These are phyloP conservation scores for Venturia pyrina DNA, from an alignment of 2,329 filamentous ascomycete genomes.

Conservation along the genomic window DNA sequence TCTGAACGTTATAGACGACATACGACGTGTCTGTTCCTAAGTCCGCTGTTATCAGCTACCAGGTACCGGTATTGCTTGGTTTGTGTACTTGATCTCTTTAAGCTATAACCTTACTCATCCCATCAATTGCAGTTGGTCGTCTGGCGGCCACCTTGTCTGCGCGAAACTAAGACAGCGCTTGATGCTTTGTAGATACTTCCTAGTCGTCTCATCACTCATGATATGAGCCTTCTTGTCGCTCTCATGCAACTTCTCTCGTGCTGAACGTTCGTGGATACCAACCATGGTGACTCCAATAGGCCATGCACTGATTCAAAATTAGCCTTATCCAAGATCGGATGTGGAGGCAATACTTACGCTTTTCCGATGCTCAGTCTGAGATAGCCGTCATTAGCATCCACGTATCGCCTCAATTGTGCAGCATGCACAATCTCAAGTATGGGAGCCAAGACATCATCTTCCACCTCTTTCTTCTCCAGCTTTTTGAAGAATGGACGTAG, in stretches of 20 bases:
- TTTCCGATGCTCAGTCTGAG: constrained; percentile 88
- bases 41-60: no score
- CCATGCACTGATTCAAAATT: constrained; percentile 54
- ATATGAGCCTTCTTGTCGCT: constrained; percentile 75
- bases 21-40: no score
- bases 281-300: constrained; percentile 99
- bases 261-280: constrained; percentile 94
- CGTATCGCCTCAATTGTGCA: constrained; percentile 82
- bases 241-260: constrained; percentile 88
- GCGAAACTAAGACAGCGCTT: constrained; percentile 95
- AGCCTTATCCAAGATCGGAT: background rate
- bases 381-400: constrained; percentile 94
- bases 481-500: constrained; percentile 84
- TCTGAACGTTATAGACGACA: no score
- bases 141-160: constrained; percentile 90
- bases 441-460: constrained; percentile 68
- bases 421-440: constrained; percentile 87
- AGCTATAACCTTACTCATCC: constrained; percentile 42
- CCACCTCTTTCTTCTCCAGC: constrained; percentile 71
- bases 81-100: no score
- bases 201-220: constrained; percentile 90
- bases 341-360: constrained; percentile 39
- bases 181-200: constrained; percentile 95
- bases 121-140: constrained; percentile 90
- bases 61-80: no score